Conservation (phyloP, 352 stramenopile genomes). For the Pythium insidiosum region DNA sequence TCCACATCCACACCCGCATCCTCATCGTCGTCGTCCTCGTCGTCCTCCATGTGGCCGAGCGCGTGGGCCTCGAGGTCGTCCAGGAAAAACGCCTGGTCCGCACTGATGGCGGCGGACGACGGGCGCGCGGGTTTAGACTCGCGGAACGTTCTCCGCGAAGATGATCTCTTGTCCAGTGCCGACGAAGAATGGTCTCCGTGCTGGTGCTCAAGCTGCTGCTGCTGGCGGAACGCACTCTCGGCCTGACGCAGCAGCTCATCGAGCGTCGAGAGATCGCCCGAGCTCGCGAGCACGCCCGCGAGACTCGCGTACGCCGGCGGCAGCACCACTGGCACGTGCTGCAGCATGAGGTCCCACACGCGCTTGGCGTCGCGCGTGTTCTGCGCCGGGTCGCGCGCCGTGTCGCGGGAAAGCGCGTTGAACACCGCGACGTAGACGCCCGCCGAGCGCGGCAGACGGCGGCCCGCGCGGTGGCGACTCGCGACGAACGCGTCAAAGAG, state of each 20-base stretch:
- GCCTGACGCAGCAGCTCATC: conserved; percentile 54
- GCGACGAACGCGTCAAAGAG: conserved; percentile 66
- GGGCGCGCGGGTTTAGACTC: no score
- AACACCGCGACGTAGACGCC: conserved; percentile 73
- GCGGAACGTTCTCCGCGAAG: background rate
- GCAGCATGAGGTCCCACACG: conserved; percentile 67
- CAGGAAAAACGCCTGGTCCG: conserved; percentile 15
- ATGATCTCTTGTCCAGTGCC: background rate
- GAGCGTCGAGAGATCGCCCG: conserved; percentile 59
- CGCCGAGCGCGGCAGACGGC: conserved; percentile 27
- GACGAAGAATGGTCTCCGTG: no score
- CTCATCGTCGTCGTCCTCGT: conserved; percentile 19
- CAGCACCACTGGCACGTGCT: conserved; percentile 53
- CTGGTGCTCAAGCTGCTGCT: background rate
- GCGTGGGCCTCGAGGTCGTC: conserved; percentile 18
- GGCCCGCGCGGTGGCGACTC: conserved; percentile 18
- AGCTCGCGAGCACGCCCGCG: conserved; percentile 70
- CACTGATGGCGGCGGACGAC: no score
- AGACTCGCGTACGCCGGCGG: conserved; percentile 77
- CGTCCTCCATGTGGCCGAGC: no score
- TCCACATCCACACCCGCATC: no score
- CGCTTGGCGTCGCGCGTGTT: conserved; percentile 68
- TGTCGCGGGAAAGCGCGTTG: conserved; percentile 74
- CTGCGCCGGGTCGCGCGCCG: conserved; percentile 40
- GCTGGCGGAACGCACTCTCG: conserved; percentile 9